Evolutionary conservation across 2,329 filamentous ascomycete genomes (phyloP).

Genomic region (Paecilomyces dactylethromorphus): DNA sequence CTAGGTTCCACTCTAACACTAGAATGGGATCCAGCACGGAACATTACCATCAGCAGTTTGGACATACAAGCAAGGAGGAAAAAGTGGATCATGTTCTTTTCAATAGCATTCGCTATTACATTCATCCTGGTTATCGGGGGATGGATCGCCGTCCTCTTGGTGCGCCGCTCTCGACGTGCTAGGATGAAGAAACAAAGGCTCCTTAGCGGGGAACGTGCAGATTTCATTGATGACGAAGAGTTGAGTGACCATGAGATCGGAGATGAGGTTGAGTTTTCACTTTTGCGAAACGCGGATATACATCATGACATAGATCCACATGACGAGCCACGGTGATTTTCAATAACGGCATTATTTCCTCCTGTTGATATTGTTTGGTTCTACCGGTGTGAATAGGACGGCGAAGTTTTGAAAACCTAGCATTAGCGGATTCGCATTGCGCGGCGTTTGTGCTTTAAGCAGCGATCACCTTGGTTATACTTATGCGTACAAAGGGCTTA

Average conservation of each 20-base stretch:
- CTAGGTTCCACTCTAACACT: conserved; percentile 12
- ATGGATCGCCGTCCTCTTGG: neutral
- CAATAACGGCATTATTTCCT: neutral
- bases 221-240: neutral
- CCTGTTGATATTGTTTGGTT: neutral
- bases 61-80: neutral
- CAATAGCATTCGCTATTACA: neutral
- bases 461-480: neutral
- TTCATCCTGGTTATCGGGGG: neutral
- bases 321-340: neutral
- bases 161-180: neutral
- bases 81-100: neutral
- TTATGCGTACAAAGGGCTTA: neutral
- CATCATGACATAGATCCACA: neutral
- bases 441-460: neutral
- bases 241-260: neutral
- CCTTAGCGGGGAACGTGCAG: neutral
- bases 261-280: neutral
- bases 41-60: neutral
- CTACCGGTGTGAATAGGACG: neutral
- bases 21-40: conserved; percentile 12
- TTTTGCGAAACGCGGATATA: neutral
- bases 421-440: neutral
- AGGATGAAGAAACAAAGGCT: neutral
- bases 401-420: neutral